phyloP scores from a whole-genome alignment of 768 basidiomycete genomes.

The Zangia roseola region DNA sequence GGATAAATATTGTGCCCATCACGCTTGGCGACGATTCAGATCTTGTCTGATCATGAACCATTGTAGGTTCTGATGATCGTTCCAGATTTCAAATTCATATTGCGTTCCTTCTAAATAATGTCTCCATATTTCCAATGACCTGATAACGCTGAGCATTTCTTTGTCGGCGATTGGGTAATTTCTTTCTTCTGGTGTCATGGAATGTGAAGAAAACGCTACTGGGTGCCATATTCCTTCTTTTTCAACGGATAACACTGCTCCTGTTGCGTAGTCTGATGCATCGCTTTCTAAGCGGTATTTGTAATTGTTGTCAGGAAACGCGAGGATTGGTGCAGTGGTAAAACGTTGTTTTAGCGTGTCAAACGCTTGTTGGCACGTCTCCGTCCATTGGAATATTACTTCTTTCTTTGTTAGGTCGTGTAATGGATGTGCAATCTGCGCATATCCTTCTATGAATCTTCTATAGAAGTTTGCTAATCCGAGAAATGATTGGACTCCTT shows the following conservation, averaged over 20 bases:
- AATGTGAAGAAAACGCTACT: background rate
- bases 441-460: no score
- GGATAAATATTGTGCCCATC: background rate
- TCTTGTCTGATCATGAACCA: slow-evolving; percentile 27
- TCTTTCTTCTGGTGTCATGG: background rate
- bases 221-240: background rate
- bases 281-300: background rate
- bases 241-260: background rate
- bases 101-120: background rate
- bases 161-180: background rate
- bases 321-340: background rate
- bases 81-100: background rate
- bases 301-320: background rate
- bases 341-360: background rate
- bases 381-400: no score
- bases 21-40: slow-evolving; percentile 43
- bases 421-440: no score
- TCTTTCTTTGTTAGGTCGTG: no score
- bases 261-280: background rate
- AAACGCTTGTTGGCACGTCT: no score
- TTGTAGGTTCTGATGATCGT: background rate
- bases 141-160: background rate
- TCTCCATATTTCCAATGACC: background rate
- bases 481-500: no score
- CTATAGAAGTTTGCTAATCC: no score